Base-by-base conservation (phyloP, 2,329 filamentous ascomycete genomes). In the Alternaria arbusti region DNA sequence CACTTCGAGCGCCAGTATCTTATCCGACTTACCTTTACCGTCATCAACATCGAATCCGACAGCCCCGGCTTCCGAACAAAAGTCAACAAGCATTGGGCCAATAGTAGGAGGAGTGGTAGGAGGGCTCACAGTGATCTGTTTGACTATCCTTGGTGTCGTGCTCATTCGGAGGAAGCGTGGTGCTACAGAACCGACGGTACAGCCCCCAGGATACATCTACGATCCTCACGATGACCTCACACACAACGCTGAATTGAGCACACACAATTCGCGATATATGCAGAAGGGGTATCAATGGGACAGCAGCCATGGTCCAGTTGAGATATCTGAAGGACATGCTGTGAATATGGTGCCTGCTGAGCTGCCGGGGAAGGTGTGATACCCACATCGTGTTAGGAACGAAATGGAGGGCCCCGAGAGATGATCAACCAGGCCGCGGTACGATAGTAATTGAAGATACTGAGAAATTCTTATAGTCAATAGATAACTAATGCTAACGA, bases 161-260 rank as follows among this genome's bases (percentile, higher is more conserved):
- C 54, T 67, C 36, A 67, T 65, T 23, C 65, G 62, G n/a, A 30
- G 59, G 17, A 67, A 63, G 54, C 54, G 59, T 47, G 58, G 55
- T 30, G 32, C 26, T 28, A 25, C 52, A 43, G 25, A 51, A 28
- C 28, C 55, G 43, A 47, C 5, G n/a, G 50, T 17, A 12, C 46
- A 54, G 26, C 46, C 61, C 26, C 40, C 51, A 20, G 61, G 59
- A 23, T 32, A 62, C 46, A 54, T 7, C 5, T 55, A 67, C 36
- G 17, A 57, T 26, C 32, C 15, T 25, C 44, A 10, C 25, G 30
- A 10, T 11, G 51, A 30, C 4, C 15, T 36, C 45, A 15, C 40
- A 25, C 30, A 32, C 5, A 5, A 32, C 6, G 4, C 30, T 32
- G 47, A 64, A 40, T 43, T 43, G 23, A 32, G 40, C 51, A n/a